Evolutionary conservation across 352 stramenopile genomes (phyloP), one percentile per base, ranked within the genome.

Genomic region (Phytophthora melonis): DNA sequence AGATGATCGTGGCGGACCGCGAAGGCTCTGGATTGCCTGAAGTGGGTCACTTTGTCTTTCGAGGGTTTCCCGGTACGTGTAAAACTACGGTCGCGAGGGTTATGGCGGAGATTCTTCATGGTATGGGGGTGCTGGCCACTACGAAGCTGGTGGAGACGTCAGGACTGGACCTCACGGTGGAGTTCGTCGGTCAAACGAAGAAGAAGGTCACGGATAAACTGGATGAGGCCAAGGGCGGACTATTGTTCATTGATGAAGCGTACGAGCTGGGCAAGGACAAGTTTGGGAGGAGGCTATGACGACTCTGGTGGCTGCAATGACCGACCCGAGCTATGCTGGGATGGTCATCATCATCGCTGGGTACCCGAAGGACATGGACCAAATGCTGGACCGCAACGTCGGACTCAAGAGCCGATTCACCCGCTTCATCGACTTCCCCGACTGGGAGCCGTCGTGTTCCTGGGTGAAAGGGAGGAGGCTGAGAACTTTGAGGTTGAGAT

Each of bases 241-340:
- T 99, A 43, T 71, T 99, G 25, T 98, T 99, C 69, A 91, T 98
- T 43, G 90, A 98, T 69, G 95, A 99, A 70, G 89, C 93, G 7
- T 98, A 98, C 66, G 94, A 92, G 30, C 63, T 98, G 8, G 87
- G 96, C 0, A 96, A 96, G 78, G 90, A 80, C 7, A 62, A 41
- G 2, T 97, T 79, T 88, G 86, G 10, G 91, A 93, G 45, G 92
- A 98, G 73, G 95, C 91, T 4, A 96, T 97, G 81, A 96, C 96
- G 63, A 93, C 91, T 16, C 72, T 98, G 1, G 89, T 98, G 1
- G 92, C 91, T 23, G 88, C 89, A 7, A 96, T 98, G 90, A 98
- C 94, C 2, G 82, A 91, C 43, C 86, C 90, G 21, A 76, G 63
- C 55, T 97, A 97, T 53, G 81, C 81, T n/a, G 90, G 90, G 1